Evolutionary conservation across 192 early-diverging fungal genomes (phyloP), one percentile per base, ranked within the genome.

Genomic region (Phycomyces nitens): DNA sequence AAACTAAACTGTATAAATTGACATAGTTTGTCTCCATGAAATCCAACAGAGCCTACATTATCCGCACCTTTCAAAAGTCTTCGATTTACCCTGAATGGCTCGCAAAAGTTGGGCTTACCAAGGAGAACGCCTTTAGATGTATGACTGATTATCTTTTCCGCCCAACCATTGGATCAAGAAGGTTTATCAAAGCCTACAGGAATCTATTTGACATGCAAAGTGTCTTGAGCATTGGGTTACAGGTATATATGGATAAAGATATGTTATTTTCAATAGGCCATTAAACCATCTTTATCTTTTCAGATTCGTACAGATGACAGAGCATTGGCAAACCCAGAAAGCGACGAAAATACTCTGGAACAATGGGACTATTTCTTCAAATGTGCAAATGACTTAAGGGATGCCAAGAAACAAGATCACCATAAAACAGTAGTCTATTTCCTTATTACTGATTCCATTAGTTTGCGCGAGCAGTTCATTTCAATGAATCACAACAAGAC

Each of bases 221-320:
- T 58, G 71, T 77, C n/a, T 64, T 77, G 43, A 65, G 66, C 22
- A 65, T 77, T 54, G 75, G 70, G 12, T 42, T 77, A 18, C 75
- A 77, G 51, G 62, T 64, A 54, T 20, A 54, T 21, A 50, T 34
- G 7, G 7, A 34, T n/a, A 34, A 2, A 34, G 2, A 34, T 11
- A 47, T n/a, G 18, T 47, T n/a, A n/a, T 47, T 18, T n/a, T 47
- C 44, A 47, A 47, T n/a, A 11, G 12, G 11, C 2, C 22, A 54
- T 29, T 50, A 10, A 54, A 7, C 53, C 21, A 26, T 54, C 23
- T 5, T 3, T 29, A 26, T 54, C 3, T 20, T 21, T 34, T 34
- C 29, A 54, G 41, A 68, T 68, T 21, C 58, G 66, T n/a, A 68
- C 66, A 27, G 57, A 60, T 24, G 66, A 68, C 21, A 10, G 12